A percentile compares a stretch with the other conserved stretches of the same genome.
Evolutionary conservation across 148 eudicot genomes (phyloP).

Genomic region (Rhododendron mucronatum): DNA sequence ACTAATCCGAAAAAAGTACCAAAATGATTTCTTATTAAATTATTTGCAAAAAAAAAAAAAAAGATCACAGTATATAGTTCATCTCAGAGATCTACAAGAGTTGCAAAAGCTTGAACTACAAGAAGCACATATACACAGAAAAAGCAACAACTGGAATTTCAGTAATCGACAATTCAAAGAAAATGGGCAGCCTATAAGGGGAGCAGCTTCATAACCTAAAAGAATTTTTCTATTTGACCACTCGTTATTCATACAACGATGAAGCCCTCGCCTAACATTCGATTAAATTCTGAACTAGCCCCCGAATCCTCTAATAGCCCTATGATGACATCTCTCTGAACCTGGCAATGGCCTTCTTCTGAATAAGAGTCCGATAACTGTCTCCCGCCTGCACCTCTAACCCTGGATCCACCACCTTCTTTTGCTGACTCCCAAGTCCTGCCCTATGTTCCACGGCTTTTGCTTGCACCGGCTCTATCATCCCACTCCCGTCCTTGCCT

Average conservation of each 20-base stretch:
- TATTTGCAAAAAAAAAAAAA: background rate
- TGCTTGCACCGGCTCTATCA: constrained; percentile 95
- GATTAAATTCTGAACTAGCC: background rate
- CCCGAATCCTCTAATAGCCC: constrained; percentile 2
- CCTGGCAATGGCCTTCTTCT: constrained; percentile 91
- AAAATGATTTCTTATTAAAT: background rate
- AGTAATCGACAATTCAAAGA: background rate
- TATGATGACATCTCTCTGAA: constrained; percentile 70
- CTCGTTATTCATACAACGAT: background rate
- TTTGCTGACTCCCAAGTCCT: constrained; percentile 88
- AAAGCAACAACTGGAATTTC: background rate
- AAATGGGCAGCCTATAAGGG: background rate
- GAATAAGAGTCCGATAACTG: constrained; percentile 88
- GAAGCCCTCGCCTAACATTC: background rate
- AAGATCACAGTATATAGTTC: background rate
- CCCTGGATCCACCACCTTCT: constrained; percentile 59
- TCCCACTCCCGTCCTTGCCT: constrained; percentile 95
- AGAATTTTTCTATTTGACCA: background rate
- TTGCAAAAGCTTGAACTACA: background rate
- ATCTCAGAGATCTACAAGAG: background rate
- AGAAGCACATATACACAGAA: background rate
- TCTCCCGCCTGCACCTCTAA: constrained; percentile 94
- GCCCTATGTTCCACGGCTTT: constrained; percentile 72
- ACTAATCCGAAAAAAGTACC: background rate
- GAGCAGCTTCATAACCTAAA: background rate